Percentiles rank a stretch among this genome's conserved stretches.
Evolutionary conservation across 345 rosid genomes (phyloP).

Genomic region (Salix arbutifolia): DNA sequence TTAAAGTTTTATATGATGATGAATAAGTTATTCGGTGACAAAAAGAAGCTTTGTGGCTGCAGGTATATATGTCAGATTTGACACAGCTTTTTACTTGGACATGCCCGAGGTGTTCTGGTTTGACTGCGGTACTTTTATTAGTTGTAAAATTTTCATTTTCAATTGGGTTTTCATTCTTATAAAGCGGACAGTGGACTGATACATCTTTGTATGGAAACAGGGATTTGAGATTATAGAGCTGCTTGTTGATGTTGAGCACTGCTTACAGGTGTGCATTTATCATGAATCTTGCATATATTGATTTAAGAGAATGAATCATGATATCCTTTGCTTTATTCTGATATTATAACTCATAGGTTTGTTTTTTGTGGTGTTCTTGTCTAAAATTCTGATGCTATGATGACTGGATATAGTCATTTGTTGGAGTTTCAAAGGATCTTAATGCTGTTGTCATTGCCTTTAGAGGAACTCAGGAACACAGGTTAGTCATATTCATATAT

Average conservation of each 20-base stretch:
- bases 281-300: background rate
- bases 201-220: constrained; percentile 35
- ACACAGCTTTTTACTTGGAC: constrained; percentile 84
- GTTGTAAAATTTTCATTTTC: background rate
- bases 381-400: constrained; percentile 4
- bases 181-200: constrained; percentile 6
- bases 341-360: background rate
- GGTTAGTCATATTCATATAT: constrained; percentile 23
- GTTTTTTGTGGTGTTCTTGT: background rate
- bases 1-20: background rate
- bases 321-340: background rate
- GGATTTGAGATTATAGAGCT: constrained; percentile 82
- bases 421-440: constrained; percentile 63
- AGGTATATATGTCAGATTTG: constrained; percentile 85
- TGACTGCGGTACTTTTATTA: constrained; percentile 49
- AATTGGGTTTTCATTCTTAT: background rate
- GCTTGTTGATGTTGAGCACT: constrained; percentile 70
- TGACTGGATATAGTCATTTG: constrained; percentile 51
- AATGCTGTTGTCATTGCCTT: constrained; percentile 65
- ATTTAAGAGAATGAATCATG: background rate
- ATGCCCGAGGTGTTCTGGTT: constrained; percentile 72
- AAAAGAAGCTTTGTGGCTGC: constrained; percentile 17
- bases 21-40: background rate
- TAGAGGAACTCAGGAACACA: constrained; percentile 71
- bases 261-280: constrained; percentile 60